phyloP scores from a whole-genome alignment of 1,284 basidiomycete genomes.

The Filobasidium uniguttulatum region DNA sequence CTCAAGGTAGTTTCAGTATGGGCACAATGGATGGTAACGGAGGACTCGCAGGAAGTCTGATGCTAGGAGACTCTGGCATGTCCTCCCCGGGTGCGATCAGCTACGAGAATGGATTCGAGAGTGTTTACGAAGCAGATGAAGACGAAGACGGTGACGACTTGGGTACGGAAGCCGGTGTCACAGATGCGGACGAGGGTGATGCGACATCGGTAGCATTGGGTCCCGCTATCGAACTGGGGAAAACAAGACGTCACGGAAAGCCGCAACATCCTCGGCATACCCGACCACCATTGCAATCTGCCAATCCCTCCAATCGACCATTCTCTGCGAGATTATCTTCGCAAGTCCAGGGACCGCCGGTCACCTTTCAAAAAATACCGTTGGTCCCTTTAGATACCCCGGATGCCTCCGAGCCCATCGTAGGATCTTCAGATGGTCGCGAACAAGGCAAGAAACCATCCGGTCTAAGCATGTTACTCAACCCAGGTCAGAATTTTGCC shows the following conservation, averaged over 20 bases:
- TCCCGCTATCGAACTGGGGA: too few relatives aligned
- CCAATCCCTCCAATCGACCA: too few relatives aligned
- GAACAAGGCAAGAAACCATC: conserved; percentile 16
- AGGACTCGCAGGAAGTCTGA: conserved; percentile 39
- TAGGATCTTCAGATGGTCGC: too few relatives aligned
- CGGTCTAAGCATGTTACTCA: conserved; percentile 25
- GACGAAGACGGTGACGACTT: conserved; percentile 42
- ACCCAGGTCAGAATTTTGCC: conserved; percentile 20
- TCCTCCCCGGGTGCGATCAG: background rate
- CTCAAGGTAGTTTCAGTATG: too few relatives aligned
- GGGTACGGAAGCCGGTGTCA: conserved; percentile 35
- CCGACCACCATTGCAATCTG: too few relatives aligned
- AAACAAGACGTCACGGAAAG: too few relatives aligned
- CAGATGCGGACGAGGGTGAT: background rate
- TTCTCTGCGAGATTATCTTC: too few relatives aligned
- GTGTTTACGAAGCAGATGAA: conserved; percentile 14
- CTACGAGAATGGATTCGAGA: conserved; percentile 5
- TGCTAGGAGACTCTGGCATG: background rate
- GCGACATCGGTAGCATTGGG: background rate
- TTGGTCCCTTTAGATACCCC: too few relatives aligned
- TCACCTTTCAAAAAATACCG: too few relatives aligned
- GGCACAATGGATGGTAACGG: conserved; percentile 53
- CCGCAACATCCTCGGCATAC: too few relatives aligned
- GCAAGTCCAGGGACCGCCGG: too few relatives aligned
- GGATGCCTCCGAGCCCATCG: too few relatives aligned